These are phyloP conservation scores for Entomophthora muscae DNA, from an alignment of 371 early-diverging fungal species.

Conservation along the genomic window DNA sequence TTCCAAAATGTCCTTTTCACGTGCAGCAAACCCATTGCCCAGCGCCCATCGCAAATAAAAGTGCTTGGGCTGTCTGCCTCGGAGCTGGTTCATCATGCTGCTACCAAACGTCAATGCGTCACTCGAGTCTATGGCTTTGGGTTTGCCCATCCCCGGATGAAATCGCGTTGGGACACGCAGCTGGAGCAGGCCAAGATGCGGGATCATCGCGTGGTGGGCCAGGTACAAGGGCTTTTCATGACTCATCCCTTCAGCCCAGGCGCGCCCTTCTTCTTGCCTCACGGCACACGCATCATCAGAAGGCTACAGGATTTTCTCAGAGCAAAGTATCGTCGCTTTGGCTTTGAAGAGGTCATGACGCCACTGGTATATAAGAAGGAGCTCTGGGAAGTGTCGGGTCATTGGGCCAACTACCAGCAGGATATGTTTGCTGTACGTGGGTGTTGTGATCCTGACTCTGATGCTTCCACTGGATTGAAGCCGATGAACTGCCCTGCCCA, in stretches of 20 bases:
- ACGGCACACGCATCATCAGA: slow-evolving; percentile 94
- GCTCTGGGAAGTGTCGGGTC: slow-evolving; percentile 97
- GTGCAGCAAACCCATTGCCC: neutral
- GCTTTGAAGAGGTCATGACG: slow-evolving; percentile 88
- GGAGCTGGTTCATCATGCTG: neutral
- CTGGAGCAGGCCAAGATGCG: slow-evolving; percentile 88
- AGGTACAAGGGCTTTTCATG: slow-evolving; percentile 92
- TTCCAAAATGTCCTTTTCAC: neutral
- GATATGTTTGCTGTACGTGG: slow-evolving; percentile 94
- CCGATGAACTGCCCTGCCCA: slow-evolving; percentile 99
- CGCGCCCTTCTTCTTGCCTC: slow-evolving; percentile 91
- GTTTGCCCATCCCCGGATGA: neutral
- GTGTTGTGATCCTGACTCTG: slow-evolving; percentile 19
- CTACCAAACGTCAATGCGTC: neutral
- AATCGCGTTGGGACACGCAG: neutral
- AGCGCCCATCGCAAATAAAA: neutral
- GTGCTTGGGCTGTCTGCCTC: neutral
- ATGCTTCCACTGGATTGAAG: slow-evolving; percentile 77
- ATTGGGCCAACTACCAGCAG: slow-evolving; percentile 97
- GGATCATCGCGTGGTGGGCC: slow-evolving; percentile 97
- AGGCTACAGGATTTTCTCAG: slow-evolving; percentile 75
- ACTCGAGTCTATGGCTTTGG: slow-evolving; percentile 3
- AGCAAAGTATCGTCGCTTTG: slow-evolving; percentile 52
- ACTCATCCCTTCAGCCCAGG: slow-evolving; percentile 96
- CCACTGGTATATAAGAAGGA: slow-evolving; percentile 93